These are phyloP conservation scores for Persicaria maculosa DNA, from an alignment of 148 eudicot genomes.

Conservation along the genomic window DNA sequence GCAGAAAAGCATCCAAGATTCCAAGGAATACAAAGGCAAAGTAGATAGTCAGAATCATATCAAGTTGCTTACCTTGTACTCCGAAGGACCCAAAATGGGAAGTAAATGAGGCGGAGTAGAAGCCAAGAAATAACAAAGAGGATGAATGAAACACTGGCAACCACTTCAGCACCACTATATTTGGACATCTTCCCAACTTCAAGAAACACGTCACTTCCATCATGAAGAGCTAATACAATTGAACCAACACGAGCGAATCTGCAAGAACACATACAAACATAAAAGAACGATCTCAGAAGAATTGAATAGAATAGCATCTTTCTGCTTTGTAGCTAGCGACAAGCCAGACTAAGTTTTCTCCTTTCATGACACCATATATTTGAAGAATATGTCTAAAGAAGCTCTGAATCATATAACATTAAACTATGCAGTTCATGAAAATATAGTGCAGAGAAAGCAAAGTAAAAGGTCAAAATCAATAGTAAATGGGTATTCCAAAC, in stretches of 20 bases:
- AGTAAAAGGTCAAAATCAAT: neutral
- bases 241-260: slow-evolving; percentile 93
- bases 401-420: neutral
- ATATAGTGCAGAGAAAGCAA: neutral
- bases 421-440: neutral
- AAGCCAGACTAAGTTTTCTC: neutral
- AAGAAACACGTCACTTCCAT: slow-evolving; percentile 88
- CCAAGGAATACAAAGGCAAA: neutral
- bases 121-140: slow-evolving; percentile 84
- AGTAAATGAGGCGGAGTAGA: slow-evolving; percentile 84
- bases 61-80: slow-evolving; percentile 17
- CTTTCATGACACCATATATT: neutral
- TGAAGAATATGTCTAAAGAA: neutral
- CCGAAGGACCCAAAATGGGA: slow-evolving; percentile 92
- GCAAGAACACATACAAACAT: slow-evolving; percentile 20
- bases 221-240: slow-evolving; percentile 85
- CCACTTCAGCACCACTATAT: slow-evolving; percentile 69
- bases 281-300: slow-evolving; percentile 9
- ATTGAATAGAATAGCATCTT: neutral
- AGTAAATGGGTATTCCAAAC: neutral
- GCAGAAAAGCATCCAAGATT: neutral
- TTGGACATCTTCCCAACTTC: slow-evolving; percentile 97
- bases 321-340: neutral
- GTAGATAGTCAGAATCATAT: neutral
- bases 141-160: slow-evolving; percentile 75